Evolutionary conservation across 306 rosid genomes (phyloP), one percentile per base, ranked within the genome.

Genomic region (Carpinus viminea): DNA sequence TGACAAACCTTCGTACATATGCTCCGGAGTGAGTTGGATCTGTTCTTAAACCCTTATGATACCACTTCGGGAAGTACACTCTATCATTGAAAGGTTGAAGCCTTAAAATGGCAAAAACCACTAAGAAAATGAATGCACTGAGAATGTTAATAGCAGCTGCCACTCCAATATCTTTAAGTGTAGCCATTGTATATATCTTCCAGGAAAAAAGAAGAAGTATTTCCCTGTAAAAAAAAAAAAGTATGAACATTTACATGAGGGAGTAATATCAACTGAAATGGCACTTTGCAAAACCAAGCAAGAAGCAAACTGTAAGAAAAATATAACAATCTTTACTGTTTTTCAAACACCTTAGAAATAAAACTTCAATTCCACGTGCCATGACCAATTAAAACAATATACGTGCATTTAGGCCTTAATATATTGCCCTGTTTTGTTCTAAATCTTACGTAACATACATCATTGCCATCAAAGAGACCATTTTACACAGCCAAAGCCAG

Each of bases 21-120:
- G 91, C 85, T 43, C 98, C 98, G 45, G 93, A 88, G 1, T 72
- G 85, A 13, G 86, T 76, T 38, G 98, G 98, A 85, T 95, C 93
- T 60, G 91, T 82, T 77, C 98, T 90, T 70, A 91, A 66, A 64
- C 97, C 93, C 80, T 88, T 92, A 1, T 92, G 70, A 77, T 94
- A 94, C 98, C 98, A 94, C 86, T 94, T 94, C 8, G 98, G 96
- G 79, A 94, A 94, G 91, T 94, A 94, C 20, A 94, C 98, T 73
- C 97, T 85, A 74, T 95, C 98, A 76, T 95, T 95, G 72, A 93
- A 85, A 64, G 98, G 98, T 70, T 95, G 98, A 75, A 95, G 97
- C 97, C 98, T 91, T 79, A 92, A 85, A 78, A 95, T 18, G 59
- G 98, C 98, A 82, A 91, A 95, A 17, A 82, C 89, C 36, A 93